Percentiles rank a stretch among this genome's conserved stretches.
Conservation (phyloP, 495 filamentous ascomycete species). For the Tuber calosporum region DNA sequence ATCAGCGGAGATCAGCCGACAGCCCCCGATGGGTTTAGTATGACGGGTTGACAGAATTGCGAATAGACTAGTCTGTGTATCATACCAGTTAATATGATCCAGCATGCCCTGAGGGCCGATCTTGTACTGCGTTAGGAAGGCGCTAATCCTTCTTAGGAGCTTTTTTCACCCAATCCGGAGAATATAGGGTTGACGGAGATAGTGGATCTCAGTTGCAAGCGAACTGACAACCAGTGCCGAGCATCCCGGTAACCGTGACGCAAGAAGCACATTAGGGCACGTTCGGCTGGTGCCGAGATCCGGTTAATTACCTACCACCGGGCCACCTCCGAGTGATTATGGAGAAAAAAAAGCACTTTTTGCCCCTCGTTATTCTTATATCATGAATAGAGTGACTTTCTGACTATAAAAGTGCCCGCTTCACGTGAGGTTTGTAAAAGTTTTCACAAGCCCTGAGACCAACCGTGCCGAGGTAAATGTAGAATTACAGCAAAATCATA, state of each 20-base stretch:
- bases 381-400: not conserved
- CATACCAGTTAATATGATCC: too few species aligned
- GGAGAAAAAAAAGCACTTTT: not conserved
- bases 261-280: not conserved
- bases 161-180: too few species aligned
- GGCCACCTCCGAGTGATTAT: not conserved
- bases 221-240: not conserved
- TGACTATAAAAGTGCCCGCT: not conserved
- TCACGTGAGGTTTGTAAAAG: not conserved
- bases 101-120: too few species aligned
- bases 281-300: conserved; percentile 3
- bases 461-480: not conserved
- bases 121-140: too few species aligned
- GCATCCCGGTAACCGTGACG: not conserved
- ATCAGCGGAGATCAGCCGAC: too few species aligned
- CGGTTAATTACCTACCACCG: not conserved
- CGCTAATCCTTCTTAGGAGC: too few species aligned
- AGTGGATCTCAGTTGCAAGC: too few species aligned
- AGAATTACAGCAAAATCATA: not conserved
- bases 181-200: too few species aligned
- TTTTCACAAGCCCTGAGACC: not conserved
- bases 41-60: too few species aligned
- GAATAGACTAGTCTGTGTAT: too few species aligned
- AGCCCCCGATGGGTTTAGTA: too few species aligned
- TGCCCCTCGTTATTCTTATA: not conserved